Conservation (phyloP, 2,329 filamentous ascomycete genomes). For the Orbilia brochopaga region DNA sequence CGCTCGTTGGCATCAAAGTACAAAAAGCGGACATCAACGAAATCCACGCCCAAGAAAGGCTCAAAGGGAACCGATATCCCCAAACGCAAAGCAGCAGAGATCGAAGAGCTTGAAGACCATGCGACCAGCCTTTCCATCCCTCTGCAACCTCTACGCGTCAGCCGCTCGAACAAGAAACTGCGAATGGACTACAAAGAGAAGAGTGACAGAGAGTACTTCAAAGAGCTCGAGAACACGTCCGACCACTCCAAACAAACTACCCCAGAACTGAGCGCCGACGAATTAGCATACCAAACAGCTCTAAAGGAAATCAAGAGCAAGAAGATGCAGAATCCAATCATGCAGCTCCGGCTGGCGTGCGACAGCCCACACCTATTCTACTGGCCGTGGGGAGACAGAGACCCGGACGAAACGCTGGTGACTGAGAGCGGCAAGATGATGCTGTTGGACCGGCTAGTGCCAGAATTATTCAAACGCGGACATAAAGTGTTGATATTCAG, state of each 20-base stretch:
- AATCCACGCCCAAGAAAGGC: slow-evolving; percentile 18
- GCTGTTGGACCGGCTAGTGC: slow-evolving; percentile 83
- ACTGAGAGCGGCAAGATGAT: slow-evolving; percentile 95
- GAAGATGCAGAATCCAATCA: slow-evolving; percentile 89
- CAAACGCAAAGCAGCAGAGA: slow-evolving; percentile 37
- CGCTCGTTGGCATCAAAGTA: slow-evolving; percentile 5
- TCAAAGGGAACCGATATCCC: slow-evolving; percentile 23
- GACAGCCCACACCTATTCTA: slow-evolving; percentile 97
- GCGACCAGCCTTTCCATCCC: slow-evolving; percentile 16
- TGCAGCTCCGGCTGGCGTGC: slow-evolving; percentile 89
- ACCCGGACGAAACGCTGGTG: slow-evolving; percentile 78
- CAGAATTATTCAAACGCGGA: slow-evolving; percentile 71
- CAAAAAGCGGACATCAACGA: not conserved
- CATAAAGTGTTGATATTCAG: slow-evolving; percentile 97
- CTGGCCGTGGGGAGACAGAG: slow-evolving; percentile 75
- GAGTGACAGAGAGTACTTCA: slow-evolving; percentile 60
- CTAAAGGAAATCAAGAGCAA: slow-evolving; percentile 79
- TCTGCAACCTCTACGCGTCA: slow-evolving; percentile 15
- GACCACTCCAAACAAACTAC: slow-evolving; percentile 35
- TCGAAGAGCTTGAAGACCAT: slow-evolving; percentile 21
- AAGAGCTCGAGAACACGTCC: slow-evolving; percentile 60
- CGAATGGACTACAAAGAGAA: slow-evolving; percentile 47
- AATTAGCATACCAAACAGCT: slow-evolving; percentile 33
- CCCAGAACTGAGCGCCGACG: slow-evolving; percentile 52
- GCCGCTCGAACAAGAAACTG: slow-evolving; percentile 48